A percentile compares a stretch with the other conserved stretches of the same genome.
phyloP scores from a whole-genome alignment of 1,284 basidiomycete genomes.

The Cutaneotrichosporon spelunceum region DNA sequence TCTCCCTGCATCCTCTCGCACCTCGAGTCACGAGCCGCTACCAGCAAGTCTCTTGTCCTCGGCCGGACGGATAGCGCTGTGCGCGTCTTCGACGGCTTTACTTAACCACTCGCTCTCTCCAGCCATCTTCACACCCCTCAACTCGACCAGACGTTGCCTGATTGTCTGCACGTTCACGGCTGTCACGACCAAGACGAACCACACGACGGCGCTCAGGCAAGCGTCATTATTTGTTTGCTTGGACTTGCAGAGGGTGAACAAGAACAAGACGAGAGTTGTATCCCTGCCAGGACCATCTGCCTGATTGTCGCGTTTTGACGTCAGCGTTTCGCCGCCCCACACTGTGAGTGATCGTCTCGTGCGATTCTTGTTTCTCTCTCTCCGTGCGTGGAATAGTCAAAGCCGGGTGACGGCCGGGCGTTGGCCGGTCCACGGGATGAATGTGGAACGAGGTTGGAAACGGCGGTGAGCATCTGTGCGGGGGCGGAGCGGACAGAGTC shows the following conservation, averaged over 20 bases:
- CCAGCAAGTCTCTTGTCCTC: not conserved
- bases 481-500: not conserved
- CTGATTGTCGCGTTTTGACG: not conserved
- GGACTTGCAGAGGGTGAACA: not conserved
- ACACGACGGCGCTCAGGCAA: not conserved
- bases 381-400: not conserved
- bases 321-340: not conserved
- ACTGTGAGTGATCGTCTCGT: not conserved
- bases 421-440: not conserved
- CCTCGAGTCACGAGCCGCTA: not conserved
- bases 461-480: not conserved
- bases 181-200: not conserved
- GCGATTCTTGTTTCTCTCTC: not conserved
- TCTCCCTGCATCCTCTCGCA: not conserved
- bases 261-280: not conserved
- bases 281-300: too few species aligned
- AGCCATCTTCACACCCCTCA: slow-evolving; percentile 1
- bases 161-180: not conserved
- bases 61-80: not conserved
- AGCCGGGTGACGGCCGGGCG: not conserved
- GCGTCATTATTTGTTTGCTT: not conserved
- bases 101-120: not conserved
- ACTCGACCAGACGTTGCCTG: not conserved
- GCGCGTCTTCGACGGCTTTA: not conserved
- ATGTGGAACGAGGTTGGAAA: not conserved